Base-by-base conservation (phyloP, 2,329 filamentous ascomycete species). In the Claviceps fusiformis region DNA sequence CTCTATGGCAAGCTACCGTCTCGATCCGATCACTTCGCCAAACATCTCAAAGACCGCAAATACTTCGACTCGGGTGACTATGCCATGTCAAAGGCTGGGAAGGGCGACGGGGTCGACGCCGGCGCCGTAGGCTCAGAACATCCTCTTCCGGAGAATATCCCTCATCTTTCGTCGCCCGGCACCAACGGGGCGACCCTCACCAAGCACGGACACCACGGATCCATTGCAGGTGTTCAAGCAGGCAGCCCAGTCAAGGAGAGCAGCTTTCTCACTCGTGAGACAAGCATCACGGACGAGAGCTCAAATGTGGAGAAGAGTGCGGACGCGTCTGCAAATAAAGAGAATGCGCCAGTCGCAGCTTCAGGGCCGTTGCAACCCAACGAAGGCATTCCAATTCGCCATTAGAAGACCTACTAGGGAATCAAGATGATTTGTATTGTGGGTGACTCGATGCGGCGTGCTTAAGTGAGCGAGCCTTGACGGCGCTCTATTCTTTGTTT, bases 21-120 rank as follows among this genome's bases (percentile, higher is more conserved):
- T 72, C 93, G 93, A 72, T 95, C 91, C 71, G 92, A 96, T 72
- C 82, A 96, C 66, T 85, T 97, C 64, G 90, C 95, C 78, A 97
- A 97, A 78, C 95, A 97, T 70, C 82, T 97, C 69, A 96, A 96
- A 81, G 93, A 97, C 72, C 91, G 93, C 77, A 98, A 95, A 76
- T 96, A 95, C 76, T 96, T 96, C 73, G 90, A 96, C 76, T 93
- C 87, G 58, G 91, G 90, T 67, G 90, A 96, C 75, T 96, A 95
- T 67, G 91, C 91, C 67, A 87, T 95, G 75, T 92, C 87, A 72
- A 95, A 96, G 77, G 93, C 93, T 57, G 93, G 93, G 73, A 97
- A 97, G 76, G 90, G 89, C 70, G 88, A 91, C 67, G 87, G 93
- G 68, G 87, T 93, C 66, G 92, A 95, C 67, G 89, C 95, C 58